A percentile compares a stretch with the other conserved stretches of the same genome.
phyloP scores from a whole-genome alignment of 2,329 filamentous ascomycete genomes.

The Plectosphaerella cucumerina region DNA sequence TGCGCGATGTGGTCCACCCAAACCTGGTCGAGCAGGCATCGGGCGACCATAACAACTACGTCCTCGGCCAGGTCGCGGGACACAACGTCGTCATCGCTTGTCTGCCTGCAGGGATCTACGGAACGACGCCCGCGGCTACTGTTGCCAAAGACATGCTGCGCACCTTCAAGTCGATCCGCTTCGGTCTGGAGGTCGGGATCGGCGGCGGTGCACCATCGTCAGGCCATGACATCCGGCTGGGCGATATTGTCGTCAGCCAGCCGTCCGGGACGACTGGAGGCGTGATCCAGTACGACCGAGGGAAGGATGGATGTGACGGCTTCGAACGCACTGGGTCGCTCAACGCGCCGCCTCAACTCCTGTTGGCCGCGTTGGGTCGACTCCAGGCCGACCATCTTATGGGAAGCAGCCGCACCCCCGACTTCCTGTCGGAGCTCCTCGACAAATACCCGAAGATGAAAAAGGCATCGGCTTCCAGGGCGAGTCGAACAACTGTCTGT shows the following conservation, averaged over 20 bases:
- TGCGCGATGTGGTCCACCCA: constrained; percentile 23
- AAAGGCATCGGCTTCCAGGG: not conserved
- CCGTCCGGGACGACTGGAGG: not conserved
- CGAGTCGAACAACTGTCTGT: not conserved
- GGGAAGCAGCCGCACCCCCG: not conserved
- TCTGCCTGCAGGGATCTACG: constrained; percentile 20
- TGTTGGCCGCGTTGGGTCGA: not conserved
- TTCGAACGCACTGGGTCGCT: not conserved
- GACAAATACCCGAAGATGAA: not conserved
- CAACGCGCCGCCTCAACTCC: not conserved
- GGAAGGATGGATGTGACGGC: constrained; percentile 2
- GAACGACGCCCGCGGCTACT: constrained; percentile 17
- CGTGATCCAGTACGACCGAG: constrained; percentile 11
- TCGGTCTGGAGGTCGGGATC: constrained; percentile 6
- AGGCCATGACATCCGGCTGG: constrained; percentile 6
- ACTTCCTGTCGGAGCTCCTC: not conserved
- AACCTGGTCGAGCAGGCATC: constrained; percentile 1
- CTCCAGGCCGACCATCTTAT: not conserved
- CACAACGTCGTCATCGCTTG: constrained; percentile 30
- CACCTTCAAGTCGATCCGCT: constrained; percentile 15
- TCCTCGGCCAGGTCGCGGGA: constrained; percentile 21
- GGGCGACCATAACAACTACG: constrained; percentile 22
- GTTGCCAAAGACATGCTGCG: constrained; percentile 21
- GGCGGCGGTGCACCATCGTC: constrained; percentile 1
- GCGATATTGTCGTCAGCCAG: constrained; percentile 10